A percentile compares a stretch with the other conserved stretches of the same genome.
These are phyloP conservation scores for Phaeosphaeriaceae sp. DNA, from an alignment of 2,329 filamentous ascomycete species.

Conservation along the genomic window DNA sequence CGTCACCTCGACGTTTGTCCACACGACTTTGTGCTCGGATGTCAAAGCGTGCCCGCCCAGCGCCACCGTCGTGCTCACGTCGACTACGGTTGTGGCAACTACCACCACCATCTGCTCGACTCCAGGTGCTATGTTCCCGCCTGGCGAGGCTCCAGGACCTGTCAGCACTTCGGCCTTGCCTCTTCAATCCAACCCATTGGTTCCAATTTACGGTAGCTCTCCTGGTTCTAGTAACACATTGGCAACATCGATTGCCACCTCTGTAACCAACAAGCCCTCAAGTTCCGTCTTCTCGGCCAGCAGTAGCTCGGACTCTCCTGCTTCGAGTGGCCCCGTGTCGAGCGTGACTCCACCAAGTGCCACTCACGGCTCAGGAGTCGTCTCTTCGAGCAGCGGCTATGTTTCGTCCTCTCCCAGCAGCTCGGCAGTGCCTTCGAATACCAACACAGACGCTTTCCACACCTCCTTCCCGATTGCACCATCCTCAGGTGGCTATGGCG, in stretches of 20 bases:
- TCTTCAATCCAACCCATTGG: neutral
- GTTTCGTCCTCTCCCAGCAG: slow-evolving; percentile 6
- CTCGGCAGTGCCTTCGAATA: slow-evolving; percentile 3
- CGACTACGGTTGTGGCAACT: slow-evolving; percentile 43
- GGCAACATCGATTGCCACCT: neutral
- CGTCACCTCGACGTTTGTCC: slow-evolving; percentile 48
- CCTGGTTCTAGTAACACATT: neutral
- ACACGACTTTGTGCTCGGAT: slow-evolving; percentile 49
- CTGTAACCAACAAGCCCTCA: neutral
- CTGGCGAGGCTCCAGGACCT: slow-evolving; percentile 5
- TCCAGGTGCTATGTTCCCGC: slow-evolving; percentile 16
- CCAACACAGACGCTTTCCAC: slow-evolving; percentile 5
- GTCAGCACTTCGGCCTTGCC: slow-evolving; percentile 12
- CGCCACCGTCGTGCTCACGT: slow-evolving; percentile 47
- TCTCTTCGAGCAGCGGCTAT: neutral
- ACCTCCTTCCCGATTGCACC: slow-evolving; percentile 4
- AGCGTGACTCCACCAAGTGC: slow-evolving; percentile 8
- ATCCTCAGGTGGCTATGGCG: neutral
- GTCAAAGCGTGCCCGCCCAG: slow-evolving; percentile 46
- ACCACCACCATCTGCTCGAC: slow-evolving; percentile 53
- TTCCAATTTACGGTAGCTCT: neutral
- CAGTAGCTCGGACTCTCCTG: neutral
- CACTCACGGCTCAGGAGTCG: slow-evolving; percentile 8
- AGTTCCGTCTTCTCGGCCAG: slow-evolving; percentile 1
- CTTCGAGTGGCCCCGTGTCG: neutral